Percentiles rank a stretch among this genome's conserved stretches.
These are phyloP conservation scores for Arthrocladium fulminans DNA, from an alignment of 2,329 filamentous ascomycete genomes.

Conservation along the genomic window DNA sequence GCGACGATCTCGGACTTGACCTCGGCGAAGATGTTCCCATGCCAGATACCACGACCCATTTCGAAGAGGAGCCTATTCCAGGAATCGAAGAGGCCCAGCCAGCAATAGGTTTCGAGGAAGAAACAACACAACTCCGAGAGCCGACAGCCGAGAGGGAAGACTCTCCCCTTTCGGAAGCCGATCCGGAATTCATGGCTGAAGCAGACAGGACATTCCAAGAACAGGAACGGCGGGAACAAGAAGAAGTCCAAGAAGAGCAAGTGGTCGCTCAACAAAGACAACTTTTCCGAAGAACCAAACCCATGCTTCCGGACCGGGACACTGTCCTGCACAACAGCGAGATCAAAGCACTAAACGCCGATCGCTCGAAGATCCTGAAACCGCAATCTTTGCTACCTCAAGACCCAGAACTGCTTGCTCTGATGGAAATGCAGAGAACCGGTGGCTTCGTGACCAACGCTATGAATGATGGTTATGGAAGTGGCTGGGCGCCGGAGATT, in stretches of 20 bases:
- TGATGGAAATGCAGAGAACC: conserved; percentile 86
- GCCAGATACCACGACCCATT: conserved; percentile 35
- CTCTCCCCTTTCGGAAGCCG: conserved; percentile 48
- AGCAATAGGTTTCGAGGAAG: conserved; percentile 39
- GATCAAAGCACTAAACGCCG: conserved; percentile 78
- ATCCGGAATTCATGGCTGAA: conserved; percentile 47
- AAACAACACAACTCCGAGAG: conserved; percentile 37
- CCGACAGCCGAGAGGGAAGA: conserved; percentile 29
- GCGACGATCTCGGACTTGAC: conserved; percentile 47
- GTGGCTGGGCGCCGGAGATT: conserved; percentile 83
- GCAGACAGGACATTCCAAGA: conserved; percentile 57
- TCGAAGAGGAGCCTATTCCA: conserved; percentile 52
- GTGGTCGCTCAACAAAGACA: conserved; percentile 55
- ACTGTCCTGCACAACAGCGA: conserved; percentile 68
- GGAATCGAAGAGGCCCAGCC: conserved; percentile 44
- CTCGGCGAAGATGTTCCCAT: conserved; percentile 39
- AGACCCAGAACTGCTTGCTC: conserved; percentile 73
- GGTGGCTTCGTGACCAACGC: conserved; percentile 84
- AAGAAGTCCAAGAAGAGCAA: conserved; percentile 45
- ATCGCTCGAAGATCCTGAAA: conserved; percentile 78
- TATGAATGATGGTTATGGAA: conserved; percentile 68
- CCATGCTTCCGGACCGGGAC: conserved; percentile 71
- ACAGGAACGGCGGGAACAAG: conserved; percentile 29
- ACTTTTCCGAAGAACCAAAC: conserved; percentile 68
- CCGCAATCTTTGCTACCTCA: conserved; percentile 73